These are phyloP conservation scores for Thelephora aurantiotincta DNA, from an alignment of 768 basidiomycete genomes.

Conservation along the genomic window DNA sequence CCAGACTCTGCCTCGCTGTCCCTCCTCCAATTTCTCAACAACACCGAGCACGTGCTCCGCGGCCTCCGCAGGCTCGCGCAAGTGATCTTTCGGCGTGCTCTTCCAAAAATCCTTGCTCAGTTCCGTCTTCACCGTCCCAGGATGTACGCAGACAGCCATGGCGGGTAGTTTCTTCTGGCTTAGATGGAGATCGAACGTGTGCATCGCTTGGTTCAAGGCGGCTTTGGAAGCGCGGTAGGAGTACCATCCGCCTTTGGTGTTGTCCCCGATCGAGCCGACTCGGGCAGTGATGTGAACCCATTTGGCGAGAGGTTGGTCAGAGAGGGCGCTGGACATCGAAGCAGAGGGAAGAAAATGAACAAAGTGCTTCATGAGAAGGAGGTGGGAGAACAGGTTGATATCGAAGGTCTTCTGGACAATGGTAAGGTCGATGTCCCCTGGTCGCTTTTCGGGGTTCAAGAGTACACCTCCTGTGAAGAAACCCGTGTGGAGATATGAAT, in stretches of 20 bases:
- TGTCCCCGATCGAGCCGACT: slow-evolving; percentile 45
- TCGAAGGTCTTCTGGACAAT: slow-evolving; percentile 32
- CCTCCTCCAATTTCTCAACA: slow-evolving; percentile 24
- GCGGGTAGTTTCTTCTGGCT: slow-evolving; percentile 30
- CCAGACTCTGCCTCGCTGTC: slow-evolving; percentile 38
- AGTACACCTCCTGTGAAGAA: slow-evolving; percentile 39
- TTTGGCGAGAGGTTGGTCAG: slow-evolving; percentile 22
- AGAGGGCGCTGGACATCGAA: not conserved
- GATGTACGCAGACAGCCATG: slow-evolving; percentile 42
- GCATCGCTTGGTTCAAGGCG: slow-evolving; percentile 48
- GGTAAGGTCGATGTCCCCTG: slow-evolving; percentile 29
- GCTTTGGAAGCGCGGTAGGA: slow-evolving; percentile 50
- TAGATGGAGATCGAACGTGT: slow-evolving; percentile 43
- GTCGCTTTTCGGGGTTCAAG: slow-evolving; percentile 39
- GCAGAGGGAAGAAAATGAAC: slow-evolving; percentile 36
- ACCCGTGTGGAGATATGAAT: slow-evolving; percentile 35
- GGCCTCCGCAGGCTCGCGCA: slow-evolving; percentile 37
- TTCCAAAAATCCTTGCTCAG: slow-evolving; percentile 41
- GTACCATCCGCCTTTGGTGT: slow-evolving; percentile 45
- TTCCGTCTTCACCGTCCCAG: slow-evolving; percentile 47
- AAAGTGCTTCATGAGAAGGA: slow-evolving; percentile 50
- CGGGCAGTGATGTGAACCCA: slow-evolving; percentile 50
- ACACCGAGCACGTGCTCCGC: slow-evolving; percentile 32
- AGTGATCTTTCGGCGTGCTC: slow-evolving; percentile 20
- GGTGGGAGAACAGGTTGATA: slow-evolving; percentile 45